These are phyloP conservation scores for Hydrangea macrophylla DNA, from an alignment of 148 eudicot species.

Conservation along the genomic window DNA sequence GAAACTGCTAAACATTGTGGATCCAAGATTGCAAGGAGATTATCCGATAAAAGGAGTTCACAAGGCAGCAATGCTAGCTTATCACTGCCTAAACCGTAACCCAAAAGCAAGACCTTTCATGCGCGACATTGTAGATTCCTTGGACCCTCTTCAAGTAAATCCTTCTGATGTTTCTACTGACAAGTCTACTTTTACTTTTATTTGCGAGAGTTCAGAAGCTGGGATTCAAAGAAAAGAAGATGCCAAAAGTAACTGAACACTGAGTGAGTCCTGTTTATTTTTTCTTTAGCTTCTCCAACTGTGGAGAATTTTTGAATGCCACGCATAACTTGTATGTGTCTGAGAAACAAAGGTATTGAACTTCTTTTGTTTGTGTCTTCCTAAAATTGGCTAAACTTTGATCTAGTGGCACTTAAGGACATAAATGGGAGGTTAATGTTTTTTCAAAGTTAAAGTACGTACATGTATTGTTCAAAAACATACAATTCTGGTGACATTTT, in stretches of 20 bases:
- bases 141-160: conserved; percentile 79
- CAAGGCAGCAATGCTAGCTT: conserved; percentile 86
- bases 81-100: conserved; percentile 79
- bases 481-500: too few species aligned
- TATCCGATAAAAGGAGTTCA: conserved; percentile 76
- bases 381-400: too few species aligned
- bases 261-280: neutral
- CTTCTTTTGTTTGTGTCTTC: too few species aligned
- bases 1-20: conserved; percentile 59
- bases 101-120: conserved; percentile 88
- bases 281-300: conserved; percentile 2
- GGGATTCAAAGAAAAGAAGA: conserved; percentile 5
- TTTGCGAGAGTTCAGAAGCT: conserved; percentile 4
- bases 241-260: neutral
- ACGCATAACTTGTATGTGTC: conserved; percentile 3
- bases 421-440: too few species aligned
- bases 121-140: conserved; percentile 82
- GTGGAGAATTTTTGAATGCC: neutral
- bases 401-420: too few species aligned
- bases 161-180: conserved; percentile 20
- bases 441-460: too few species aligned
- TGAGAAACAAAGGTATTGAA: neutral
- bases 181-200: conserved; percentile 22
- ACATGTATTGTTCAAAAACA: too few species aligned
- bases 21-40: conserved; percentile 66